These are phyloP conservation scores for Lepiota venenata DNA, from an alignment of 768 basidiomycete genomes.

Conservation along the genomic window DNA sequence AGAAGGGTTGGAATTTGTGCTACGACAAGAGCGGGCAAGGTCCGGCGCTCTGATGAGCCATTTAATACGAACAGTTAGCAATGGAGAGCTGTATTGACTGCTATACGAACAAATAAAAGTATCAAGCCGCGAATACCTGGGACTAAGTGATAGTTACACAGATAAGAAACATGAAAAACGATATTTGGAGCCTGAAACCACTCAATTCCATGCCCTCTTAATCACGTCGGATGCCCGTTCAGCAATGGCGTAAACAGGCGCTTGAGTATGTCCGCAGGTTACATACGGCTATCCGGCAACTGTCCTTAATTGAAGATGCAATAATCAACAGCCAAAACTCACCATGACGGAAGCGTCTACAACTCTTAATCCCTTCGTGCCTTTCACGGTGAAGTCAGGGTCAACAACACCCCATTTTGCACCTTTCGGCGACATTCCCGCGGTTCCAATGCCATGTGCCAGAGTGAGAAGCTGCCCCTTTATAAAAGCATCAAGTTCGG, in stretches of 20 bases:
- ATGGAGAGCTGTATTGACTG: too few species aligned
- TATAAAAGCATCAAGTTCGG: not conserved
- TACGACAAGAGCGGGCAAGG: too few species aligned
- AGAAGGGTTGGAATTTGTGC: too few species aligned
- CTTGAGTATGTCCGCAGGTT: constrained; percentile 2
- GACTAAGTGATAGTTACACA: too few species aligned
- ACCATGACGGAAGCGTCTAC: constrained; percentile 7
- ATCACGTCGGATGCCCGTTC: constrained; percentile 9
- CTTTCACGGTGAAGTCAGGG: not conserved
- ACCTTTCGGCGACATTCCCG: not conserved
- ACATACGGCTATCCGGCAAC: not conserved
- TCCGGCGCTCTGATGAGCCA: too few species aligned
- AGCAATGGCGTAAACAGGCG: constrained; percentile 1
- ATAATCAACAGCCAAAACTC: not conserved
- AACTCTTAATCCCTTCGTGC: constrained; percentile 1
- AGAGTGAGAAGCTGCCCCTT: not conserved
- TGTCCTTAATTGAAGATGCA: not conserved
- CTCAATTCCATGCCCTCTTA: not conserved
- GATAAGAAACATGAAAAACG: too few species aligned
- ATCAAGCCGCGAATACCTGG: too few species aligned
- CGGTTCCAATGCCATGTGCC: not conserved
- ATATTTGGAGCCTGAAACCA: too few species aligned
- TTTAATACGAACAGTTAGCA: too few species aligned
- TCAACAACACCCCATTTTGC: constrained; percentile 8
- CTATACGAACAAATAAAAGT: too few species aligned